Evolutionary conservation across 208 protist genomes (phyloP).

Genomic region (Crithidia thermophila): DNA sequence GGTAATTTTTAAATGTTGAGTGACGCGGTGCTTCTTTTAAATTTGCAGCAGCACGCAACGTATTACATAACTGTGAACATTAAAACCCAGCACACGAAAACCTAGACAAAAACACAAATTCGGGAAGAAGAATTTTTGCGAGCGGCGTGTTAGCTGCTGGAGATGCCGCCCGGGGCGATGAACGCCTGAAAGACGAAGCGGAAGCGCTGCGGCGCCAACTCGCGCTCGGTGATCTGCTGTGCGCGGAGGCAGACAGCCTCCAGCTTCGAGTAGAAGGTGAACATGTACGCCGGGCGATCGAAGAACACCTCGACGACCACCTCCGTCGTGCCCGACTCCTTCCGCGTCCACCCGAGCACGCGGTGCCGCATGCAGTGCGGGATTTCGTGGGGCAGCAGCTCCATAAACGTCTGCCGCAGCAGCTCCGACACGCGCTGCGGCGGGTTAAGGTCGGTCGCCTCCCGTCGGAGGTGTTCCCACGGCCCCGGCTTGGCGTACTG

Average conservation of each 20-base stretch:
- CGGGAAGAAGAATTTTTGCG: too few relatives aligned
- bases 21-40: too few relatives aligned
- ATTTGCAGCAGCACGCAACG: too few relatives aligned
- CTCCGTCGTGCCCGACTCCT: constrained; percentile 80
- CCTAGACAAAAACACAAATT: too few relatives aligned
- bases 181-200: constrained; percentile 92
- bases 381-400: constrained; percentile 88
- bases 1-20: too few relatives aligned
- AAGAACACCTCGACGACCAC: constrained; percentile 93
- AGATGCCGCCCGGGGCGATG: constrained; percentile 74
- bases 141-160: constrained; percentile 33
- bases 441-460: constrained; percentile 63
- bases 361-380: constrained; percentile 84
- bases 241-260: constrained; percentile 81
- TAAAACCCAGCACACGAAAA: too few relatives aligned
- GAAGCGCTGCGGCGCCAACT: constrained; percentile 60
- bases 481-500: constrained; percentile 68
- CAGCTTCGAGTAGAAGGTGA: constrained; percentile 89
- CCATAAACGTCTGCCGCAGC: constrained; percentile 81
- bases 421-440: constrained; percentile 85
- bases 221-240: constrained; percentile 65
- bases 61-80: not conserved
- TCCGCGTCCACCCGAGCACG: constrained; percentile 87
- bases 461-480: constrained; percentile 77
- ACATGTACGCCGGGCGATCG: constrained; percentile 89